These are phyloP conservation scores for Oldenlandia corymbosa DNA, from an alignment of 257 asterid species.

Conservation along the genomic window DNA sequence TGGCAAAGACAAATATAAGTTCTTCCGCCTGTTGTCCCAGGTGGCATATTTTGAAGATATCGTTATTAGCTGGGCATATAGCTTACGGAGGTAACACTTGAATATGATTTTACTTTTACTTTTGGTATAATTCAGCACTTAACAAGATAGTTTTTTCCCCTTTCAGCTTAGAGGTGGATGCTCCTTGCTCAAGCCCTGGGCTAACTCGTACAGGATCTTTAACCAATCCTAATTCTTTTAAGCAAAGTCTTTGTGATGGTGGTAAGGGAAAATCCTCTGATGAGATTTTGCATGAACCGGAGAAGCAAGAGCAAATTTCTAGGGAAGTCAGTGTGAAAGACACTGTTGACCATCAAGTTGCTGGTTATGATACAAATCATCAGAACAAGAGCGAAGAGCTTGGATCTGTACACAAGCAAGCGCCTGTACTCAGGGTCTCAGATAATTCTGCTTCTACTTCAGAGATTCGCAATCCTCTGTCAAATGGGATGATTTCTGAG, in stretches of 20 bases:
- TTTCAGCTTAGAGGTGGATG: constrained; percentile 74
- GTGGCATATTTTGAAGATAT: constrained; percentile 93
- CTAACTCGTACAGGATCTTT: constrained; percentile 17
- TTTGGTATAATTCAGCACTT: constrained; percentile 13
- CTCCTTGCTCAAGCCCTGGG: constrained; percentile 30
- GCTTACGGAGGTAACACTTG: constrained; percentile 60
- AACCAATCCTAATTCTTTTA: constrained; percentile 18
- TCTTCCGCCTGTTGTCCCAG: constrained; percentile 69
- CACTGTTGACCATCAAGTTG: constrained; percentile 12
- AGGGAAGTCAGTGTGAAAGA: constrained; percentile 26
- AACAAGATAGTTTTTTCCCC: constrained; percentile 8
- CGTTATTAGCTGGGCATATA: constrained; percentile 74
- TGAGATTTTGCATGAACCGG: constrained; percentile 24
- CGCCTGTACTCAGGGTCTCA: constrained; percentile 17
- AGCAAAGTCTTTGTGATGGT: constrained; percentile 29
- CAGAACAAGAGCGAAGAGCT: constrained; percentile 22
- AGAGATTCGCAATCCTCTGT: constrained; percentile 15
- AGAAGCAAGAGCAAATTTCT: constrained; percentile 24
- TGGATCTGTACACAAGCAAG: constrained; percentile 29
- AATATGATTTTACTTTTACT: constrained; percentile 1
- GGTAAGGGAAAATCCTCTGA: constrained; percentile 19
- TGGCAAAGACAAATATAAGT: constrained; percentile 71
- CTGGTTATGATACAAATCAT: constrained; percentile 21
- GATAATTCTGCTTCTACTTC: constrained; percentile 21
- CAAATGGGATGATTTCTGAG: constrained; percentile 29